Conservation (phyloP, 208 protist species). For the Trypanosoma cruzi region DNA sequence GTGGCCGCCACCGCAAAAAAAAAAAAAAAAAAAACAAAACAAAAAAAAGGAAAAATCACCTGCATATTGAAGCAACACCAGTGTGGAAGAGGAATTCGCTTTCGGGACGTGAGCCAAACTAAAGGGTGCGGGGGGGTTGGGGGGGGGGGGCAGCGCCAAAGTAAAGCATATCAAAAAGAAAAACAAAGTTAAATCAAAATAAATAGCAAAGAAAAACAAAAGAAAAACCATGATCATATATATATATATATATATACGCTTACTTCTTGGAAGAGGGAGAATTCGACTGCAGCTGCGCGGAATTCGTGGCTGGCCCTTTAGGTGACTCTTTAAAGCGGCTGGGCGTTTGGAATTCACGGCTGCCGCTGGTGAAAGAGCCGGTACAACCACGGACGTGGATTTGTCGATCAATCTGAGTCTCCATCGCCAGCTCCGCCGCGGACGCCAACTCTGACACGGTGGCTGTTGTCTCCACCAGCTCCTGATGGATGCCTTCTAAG, state of each 20-base stretch:
- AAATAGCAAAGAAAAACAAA: background rate
- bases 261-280: background rate
- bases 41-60: background rate
- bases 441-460: conserved; percentile 37
- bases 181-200: background rate
- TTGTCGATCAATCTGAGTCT: conserved; percentile 37
- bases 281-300: background rate
- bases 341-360: background rate
- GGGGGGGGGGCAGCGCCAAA: too few species aligned
- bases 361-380: conserved; percentile 1
- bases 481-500: conserved; percentile 41
- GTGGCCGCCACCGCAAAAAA: background rate
- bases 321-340: background rate
- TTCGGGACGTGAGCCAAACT: too few species aligned
- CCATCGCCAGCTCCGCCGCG: conserved; percentile 25
- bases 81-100: too few species aligned
- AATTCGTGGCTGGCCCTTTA: background rate
- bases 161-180: background rate
- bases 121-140: too few species aligned
- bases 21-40: conserved; percentile 3
- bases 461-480: conserved; percentile 42
- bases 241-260: conserved; percentile 1
- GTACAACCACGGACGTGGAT: conserved; percentile 28
- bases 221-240: background rate
- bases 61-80: too few species aligned